A percentile compares a stretch with the other conserved stretches of the same genome.
These are phyloP conservation scores for Rhizopogon rudus DNA, from an alignment of 768 basidiomycete genomes.

Conservation along the genomic window DNA sequence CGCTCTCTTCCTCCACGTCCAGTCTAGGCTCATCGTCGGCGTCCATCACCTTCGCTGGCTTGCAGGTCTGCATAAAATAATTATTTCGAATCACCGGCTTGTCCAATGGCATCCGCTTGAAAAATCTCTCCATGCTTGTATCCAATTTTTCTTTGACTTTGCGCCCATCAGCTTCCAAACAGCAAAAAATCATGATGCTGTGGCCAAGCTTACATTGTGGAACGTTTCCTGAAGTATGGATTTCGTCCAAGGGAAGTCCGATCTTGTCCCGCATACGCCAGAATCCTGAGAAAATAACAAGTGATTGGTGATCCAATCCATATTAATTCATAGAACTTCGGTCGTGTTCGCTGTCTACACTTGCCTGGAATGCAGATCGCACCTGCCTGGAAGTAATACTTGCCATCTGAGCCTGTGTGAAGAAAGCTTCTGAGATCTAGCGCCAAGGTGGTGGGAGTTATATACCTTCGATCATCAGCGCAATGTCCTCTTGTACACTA, in stretches of 20 bases:
- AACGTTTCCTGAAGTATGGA: slow-evolving; percentile 66
- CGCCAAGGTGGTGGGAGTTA: slow-evolving; percentile 6
- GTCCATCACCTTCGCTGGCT: slow-evolving; percentile 11
- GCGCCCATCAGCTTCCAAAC: slow-evolving; percentile 3
- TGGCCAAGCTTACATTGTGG: slow-evolving; percentile 53
- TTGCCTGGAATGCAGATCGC: slow-evolving; percentile 60
- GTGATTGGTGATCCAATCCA: background rate
- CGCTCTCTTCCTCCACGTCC: slow-evolving; percentile 4
- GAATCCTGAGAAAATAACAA: slow-evolving; percentile 41
- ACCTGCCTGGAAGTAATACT: slow-evolving; percentile 72
- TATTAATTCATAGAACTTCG: background rate
- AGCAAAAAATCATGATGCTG: background rate
- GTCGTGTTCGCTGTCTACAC: slow-evolving; percentile 10
- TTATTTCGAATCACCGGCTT: slow-evolving; percentile 73
- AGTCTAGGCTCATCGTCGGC: slow-evolving; percentile 4
- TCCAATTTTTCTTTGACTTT: slow-evolving; percentile 60
- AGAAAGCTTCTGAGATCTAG: slow-evolving; percentile 2
- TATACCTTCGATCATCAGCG: slow-evolving; percentile 56
- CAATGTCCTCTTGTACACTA: slow-evolving; percentile 55
- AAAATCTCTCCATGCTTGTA: slow-evolving; percentile 63
- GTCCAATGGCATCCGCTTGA: slow-evolving; percentile 58
- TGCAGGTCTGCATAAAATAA: slow-evolving; percentile 44
- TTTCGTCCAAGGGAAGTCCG: slow-evolving; percentile 66
- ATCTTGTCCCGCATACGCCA: slow-evolving; percentile 79
- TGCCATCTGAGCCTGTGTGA: slow-evolving; percentile 53